These are phyloP conservation scores for Pseudogymnoascus sp. DNA, from an alignment of 2,329 filamentous ascomycete genomes.

Conservation along the genomic window DNA sequence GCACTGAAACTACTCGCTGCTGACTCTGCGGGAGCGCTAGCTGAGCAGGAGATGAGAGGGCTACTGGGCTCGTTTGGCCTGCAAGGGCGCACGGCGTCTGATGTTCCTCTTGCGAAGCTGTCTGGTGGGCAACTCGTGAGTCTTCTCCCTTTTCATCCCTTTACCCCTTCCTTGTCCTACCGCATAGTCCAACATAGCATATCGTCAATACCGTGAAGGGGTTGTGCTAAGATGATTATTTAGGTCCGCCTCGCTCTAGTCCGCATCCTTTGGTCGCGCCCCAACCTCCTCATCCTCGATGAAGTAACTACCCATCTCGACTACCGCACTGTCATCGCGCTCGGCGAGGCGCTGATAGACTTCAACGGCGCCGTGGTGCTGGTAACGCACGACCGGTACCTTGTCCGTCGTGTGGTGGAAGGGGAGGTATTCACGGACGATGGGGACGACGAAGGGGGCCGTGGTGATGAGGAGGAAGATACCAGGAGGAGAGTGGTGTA, in stretches of 20 bases:
- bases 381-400: conserved; percentile 76
- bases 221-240: conserved; percentile 41
- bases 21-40: conserved; percentile 43
- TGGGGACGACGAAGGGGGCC: conserved; percentile 36
- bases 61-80: conserved; percentile 63
- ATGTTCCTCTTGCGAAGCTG: conserved; percentile 63
- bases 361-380: conserved; percentile 71
- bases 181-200: conserved; percentile 48
- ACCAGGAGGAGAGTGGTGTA: conserved; percentile 50
- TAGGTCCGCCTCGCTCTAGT: conserved; percentile 68
- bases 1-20: conserved; percentile 55
- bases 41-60: conserved; percentile 60
- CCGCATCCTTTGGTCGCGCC: conserved; percentile 95
- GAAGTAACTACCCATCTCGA: conserved; percentile 93
- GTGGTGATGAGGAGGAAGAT: conserved; percentile 38
- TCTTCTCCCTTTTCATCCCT: not conserved
- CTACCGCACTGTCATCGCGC: conserved; percentile 67
- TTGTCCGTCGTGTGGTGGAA: conserved; percentile 66
- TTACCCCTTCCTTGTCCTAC: too few species aligned
- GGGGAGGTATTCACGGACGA: conserved; percentile 40
- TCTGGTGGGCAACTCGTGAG: conserved; percentile 70
- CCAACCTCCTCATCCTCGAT: conserved; percentile 89
- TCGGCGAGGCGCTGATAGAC: conserved; percentile 55
- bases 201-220: conserved; percentile 62
- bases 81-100: conserved; percentile 60